These are phyloP conservation scores for Populus tomentosa DNA, from an alignment of 441 rosid species.

Conservation along the genomic window DNA sequence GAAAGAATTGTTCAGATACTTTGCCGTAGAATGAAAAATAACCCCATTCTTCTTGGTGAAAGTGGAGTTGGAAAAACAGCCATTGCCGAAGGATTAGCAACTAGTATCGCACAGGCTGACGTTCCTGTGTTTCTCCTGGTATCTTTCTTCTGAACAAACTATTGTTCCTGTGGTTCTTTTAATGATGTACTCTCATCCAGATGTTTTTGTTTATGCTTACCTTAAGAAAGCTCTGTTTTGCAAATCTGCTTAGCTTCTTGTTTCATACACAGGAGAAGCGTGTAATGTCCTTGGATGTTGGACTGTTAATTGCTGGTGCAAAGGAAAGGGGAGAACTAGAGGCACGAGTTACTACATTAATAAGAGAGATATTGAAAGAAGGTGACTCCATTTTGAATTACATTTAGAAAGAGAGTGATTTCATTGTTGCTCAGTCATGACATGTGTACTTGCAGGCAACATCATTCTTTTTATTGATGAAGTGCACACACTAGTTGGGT, in stretches of 20 bases:
- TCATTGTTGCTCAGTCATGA: slow-evolving; percentile 21
- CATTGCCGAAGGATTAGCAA: slow-evolving; percentile 94
- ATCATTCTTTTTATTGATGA: slow-evolving; percentile 92
- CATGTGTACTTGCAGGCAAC: slow-evolving; percentile 53
- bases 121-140: slow-evolving; percentile 93
- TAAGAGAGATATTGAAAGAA: slow-evolving; percentile 89
- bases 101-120: slow-evolving; percentile 78
- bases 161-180: background rate
- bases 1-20: slow-evolving; percentile 87
- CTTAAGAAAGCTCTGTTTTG: background rate
- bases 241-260: slow-evolving; percentile 23
- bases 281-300: slow-evolving; percentile 96
- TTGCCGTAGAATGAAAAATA: slow-evolving; percentile 91
- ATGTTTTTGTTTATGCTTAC: background rate
- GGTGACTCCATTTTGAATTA: slow-evolving; percentile 55
- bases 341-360: slow-evolving; percentile 80
- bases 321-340: slow-evolving; percentile 98
- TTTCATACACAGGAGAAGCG: slow-evolving; percentile 32
- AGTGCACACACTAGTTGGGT: slow-evolving; percentile 94
- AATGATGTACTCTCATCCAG: slow-evolving; percentile 11
- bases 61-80: slow-evolving; percentile 99
- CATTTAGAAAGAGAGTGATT: slow-evolving; percentile 6
- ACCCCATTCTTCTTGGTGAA: slow-evolving; percentile 98
- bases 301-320: slow-evolving; percentile 96
- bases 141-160: slow-evolving; percentile 19